These are phyloP conservation scores for Fusarium paranaense DNA, from an alignment of 2,329 filamentous ascomycete species.

Conservation along the genomic window DNA sequence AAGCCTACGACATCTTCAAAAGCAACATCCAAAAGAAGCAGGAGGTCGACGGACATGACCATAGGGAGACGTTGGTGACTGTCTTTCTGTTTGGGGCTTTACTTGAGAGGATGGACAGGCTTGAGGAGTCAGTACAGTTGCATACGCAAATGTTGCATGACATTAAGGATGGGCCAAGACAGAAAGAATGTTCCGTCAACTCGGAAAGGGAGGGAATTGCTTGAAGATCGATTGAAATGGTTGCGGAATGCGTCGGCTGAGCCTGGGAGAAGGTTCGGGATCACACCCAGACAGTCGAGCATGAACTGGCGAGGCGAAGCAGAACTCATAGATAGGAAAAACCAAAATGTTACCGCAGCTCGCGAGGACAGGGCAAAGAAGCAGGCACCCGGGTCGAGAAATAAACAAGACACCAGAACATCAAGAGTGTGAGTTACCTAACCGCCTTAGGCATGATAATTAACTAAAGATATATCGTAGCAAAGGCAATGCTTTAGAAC, in stretches of 20 bases:
- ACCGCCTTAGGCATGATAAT: no score
- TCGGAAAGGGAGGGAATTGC: background rate
- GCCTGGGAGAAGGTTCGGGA: background rate
- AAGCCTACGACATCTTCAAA: background rate
- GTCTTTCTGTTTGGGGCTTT: background rate
- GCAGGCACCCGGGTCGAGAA: no score
- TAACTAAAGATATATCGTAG: no score
- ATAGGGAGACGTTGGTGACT: background rate
- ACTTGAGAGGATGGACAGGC: background rate
- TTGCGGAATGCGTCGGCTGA: background rate
- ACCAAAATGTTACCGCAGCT: background rate
- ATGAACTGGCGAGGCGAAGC: background rate
- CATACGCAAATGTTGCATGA: background rate
- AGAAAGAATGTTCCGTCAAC: background rate
- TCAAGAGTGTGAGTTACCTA: no score
- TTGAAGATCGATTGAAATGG: background rate
- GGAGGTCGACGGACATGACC: background rate
- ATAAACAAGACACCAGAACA: no score
- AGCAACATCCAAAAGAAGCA: background rate
- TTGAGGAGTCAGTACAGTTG: background rate
- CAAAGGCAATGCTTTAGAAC: no score
- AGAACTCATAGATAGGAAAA: background rate
- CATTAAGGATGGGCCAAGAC: background rate
- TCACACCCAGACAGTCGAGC: background rate
- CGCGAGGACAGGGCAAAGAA: background rate